A percentile compares a stretch with the other conserved stretches of the same genome.
These are phyloP conservation scores for Rosa persica DNA, from an alignment of 306 rosid species.

Conservation along the genomic window DNA sequence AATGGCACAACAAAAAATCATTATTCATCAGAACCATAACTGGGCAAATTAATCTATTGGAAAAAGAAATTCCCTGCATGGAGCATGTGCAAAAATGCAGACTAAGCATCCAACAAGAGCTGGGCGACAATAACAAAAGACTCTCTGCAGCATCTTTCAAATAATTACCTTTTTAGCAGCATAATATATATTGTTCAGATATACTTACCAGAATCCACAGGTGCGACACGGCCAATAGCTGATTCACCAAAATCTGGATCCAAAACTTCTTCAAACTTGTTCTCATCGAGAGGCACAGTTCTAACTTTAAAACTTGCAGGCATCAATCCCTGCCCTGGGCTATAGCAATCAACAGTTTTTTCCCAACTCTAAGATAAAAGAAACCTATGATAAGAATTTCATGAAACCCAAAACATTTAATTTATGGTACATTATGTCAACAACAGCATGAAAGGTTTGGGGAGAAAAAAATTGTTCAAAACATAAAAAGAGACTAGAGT, in stretches of 20 bases:
- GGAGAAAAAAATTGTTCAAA: not conserved
- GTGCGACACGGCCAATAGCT: slow-evolving; percentile 99
- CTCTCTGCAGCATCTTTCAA: not conserved
- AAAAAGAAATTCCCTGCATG: not conserved
- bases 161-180: not conserved
- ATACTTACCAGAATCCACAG: slow-evolving; percentile 92
- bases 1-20: not conserved
- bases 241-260: slow-evolving; percentile 99
- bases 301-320: slow-evolving; percentile 98
- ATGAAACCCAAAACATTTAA: slow-evolving; percentile 10
- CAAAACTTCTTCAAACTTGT: slow-evolving; percentile 65
- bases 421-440: not conserved
- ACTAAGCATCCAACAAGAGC: not conserved
- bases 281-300: slow-evolving; percentile 47
- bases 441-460: not conserved
- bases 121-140: not conserved
- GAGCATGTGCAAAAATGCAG: not conserved
- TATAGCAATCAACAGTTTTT: slow-evolving; percentile 94
- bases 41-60: not conserved
- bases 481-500: not conserved
- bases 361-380: slow-evolving; percentile 80
- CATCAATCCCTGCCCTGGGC: slow-evolving; percentile 99
- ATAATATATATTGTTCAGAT: slow-evolving; percentile 7
- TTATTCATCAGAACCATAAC: slow-evolving; percentile 15
- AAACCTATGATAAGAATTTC: slow-evolving; percentile 2